Evolutionary conservation across 139 green algal species (phyloP).

Genomic region (Spirogloea muscicola): DNA sequence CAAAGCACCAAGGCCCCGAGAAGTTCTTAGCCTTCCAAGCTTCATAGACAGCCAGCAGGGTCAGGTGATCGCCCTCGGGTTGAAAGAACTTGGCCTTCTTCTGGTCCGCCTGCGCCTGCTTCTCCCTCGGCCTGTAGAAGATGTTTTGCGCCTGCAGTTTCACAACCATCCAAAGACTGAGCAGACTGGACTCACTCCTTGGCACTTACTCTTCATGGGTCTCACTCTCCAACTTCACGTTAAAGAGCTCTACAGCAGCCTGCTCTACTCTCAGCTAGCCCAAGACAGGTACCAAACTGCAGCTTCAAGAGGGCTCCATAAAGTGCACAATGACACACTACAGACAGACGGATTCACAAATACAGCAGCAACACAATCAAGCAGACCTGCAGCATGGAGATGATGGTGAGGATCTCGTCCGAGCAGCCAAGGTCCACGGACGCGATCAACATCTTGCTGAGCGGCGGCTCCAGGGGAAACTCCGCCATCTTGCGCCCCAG

Average conservation of each 20-base stretch:
- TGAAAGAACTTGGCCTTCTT: constrained; percentile 94
- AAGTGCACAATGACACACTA: too few species aligned
- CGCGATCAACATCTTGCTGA: constrained; percentile 95
- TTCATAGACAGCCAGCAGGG: constrained; percentile 93
- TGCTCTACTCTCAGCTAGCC: too few species aligned
- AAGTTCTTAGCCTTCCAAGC: constrained; percentile 93
- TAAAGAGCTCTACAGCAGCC: too few species aligned
- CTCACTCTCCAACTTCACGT: too few species aligned
- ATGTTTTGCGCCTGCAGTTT: constrained; percentile 53
- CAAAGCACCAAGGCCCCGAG: constrained; percentile 85
- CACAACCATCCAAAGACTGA: too few species aligned
- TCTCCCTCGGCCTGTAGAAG: constrained; percentile 59
- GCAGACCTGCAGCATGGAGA: constrained; percentile 75
- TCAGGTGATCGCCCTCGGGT: constrained; percentile 96
- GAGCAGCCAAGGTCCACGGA: constrained; percentile 91
- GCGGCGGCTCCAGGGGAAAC: constrained; percentile 95
- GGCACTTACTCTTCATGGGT: too few species aligned
- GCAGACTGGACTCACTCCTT: too few species aligned
- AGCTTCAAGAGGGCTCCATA: too few species aligned
- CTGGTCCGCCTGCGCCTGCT: constrained; percentile 72
- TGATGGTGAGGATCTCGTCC: constrained; percentile 97
- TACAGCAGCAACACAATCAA: neutral
- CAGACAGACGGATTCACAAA: too few species aligned
- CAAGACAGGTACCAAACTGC: too few species aligned
- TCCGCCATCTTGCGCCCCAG: constrained; percentile 98